Evolutionary conservation across 371 early-diverging fungal species (phyloP).

Genomic region (Lichtheimia ornata): DNA sequence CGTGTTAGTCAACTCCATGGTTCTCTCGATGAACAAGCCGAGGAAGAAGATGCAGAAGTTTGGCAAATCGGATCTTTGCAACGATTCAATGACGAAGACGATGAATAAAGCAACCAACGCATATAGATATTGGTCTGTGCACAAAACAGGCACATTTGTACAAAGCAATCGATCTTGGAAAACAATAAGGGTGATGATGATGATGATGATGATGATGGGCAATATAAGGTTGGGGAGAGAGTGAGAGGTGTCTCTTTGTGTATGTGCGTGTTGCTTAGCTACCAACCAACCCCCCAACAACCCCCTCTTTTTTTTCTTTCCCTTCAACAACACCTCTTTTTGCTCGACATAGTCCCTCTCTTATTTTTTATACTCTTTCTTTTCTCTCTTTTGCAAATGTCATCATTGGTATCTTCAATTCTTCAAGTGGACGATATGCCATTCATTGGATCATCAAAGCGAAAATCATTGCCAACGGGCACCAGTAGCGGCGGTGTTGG

Average conservation of each 20-base stretch:
- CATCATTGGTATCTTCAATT: slow-evolving; percentile 36
- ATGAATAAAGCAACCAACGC: slow-evolving; percentile 10
- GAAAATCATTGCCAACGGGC: slow-evolving; percentile 10
- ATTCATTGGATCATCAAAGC: slow-evolving; percentile 16
- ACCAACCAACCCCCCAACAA: no score
- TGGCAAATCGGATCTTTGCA: slow-evolving; percentile 35
- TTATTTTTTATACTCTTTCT: slow-evolving; percentile 1
- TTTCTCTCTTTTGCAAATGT: background rate
- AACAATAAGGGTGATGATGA: no score
- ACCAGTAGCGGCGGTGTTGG: slow-evolving; percentile 7
- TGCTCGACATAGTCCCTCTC: background rate
- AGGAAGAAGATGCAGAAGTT: slow-evolving; percentile 47
- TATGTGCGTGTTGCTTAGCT: no score
- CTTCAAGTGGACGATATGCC: slow-evolving; percentile 27
- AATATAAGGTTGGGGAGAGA: no score
- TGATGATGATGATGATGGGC: no score
- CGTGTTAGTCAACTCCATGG: slow-evolving; percentile 38
- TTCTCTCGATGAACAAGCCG: slow-evolving; percentile 33
- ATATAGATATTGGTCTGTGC: slow-evolving; percentile 2
- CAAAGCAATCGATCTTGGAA: no score
- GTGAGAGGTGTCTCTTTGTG: no score
- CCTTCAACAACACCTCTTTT: no score
- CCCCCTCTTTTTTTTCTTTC: no score
- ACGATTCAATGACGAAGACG: slow-evolving; percentile 19
- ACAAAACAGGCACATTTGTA: background rate